Conservation (phyloP, 2,329 filamentous ascomycete genomes). For the Aureobasidium melanogenum region DNA sequence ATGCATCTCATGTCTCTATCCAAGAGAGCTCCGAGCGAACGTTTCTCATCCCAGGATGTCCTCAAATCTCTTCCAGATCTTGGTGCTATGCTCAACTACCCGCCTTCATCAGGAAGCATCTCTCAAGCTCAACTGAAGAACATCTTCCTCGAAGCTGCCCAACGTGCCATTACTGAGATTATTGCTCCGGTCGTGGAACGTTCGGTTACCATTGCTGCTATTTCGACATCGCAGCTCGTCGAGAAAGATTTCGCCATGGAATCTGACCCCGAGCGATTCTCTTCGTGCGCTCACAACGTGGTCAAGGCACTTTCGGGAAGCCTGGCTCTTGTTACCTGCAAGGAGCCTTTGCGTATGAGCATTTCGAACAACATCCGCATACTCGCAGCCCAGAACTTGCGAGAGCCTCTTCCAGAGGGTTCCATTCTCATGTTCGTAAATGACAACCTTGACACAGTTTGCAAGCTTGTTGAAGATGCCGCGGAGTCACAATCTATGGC, state of each 20-base stretch:
- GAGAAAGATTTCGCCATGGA: slow-evolving; percentile 95
- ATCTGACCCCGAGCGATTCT: slow-evolving; percentile 76
- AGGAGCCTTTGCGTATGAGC: slow-evolving; percentile 90
- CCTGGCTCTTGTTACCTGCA: slow-evolving; percentile 92
- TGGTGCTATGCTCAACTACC: slow-evolving; percentile 67
- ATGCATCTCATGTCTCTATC: slow-evolving; percentile 60
- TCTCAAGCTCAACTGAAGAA: slow-evolving; percentile 55
- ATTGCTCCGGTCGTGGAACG: slow-evolving; percentile 96
- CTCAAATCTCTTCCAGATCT: slow-evolving; percentile 78
- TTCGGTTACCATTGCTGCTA: slow-evolving; percentile 94
- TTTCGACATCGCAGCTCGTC: slow-evolving; percentile 91
- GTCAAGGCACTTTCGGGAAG: slow-evolving; percentile 91
- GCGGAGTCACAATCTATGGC: slow-evolving; percentile 87
- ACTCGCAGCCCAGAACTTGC: slow-evolving; percentile 52
- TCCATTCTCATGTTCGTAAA: slow-evolving; percentile 98
- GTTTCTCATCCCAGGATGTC: slow-evolving; percentile 69
- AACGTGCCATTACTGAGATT: slow-evolving; percentile 86
- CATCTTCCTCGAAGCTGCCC: slow-evolving; percentile 79
- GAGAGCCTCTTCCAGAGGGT: slow-evolving; percentile 77
- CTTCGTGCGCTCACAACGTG: slow-evolving; percentile 82
- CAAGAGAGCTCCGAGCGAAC: slow-evolving; percentile 53
- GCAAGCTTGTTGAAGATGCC: slow-evolving; percentile 87
- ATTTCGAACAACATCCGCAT: slow-evolving; percentile 97
- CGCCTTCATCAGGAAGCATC: slow-evolving; percentile 66
- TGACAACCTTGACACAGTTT: slow-evolving; percentile 89